These are phyloP conservation scores for Arthrobotrys sphaeroides DNA, from an alignment of 2,329 filamentous ascomycete species.

Conservation along the genomic window DNA sequence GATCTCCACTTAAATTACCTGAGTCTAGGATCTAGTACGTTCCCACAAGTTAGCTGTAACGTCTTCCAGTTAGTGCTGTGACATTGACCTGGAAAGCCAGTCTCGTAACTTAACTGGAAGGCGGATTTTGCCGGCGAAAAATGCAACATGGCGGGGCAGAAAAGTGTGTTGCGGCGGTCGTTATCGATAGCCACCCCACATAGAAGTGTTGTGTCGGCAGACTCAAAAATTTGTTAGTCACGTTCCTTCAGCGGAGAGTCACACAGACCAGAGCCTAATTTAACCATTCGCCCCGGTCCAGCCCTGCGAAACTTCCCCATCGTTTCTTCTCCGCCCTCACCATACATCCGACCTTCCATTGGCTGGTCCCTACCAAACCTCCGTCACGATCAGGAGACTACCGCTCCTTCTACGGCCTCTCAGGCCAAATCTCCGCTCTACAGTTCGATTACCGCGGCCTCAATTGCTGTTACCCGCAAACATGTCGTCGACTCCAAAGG, in stretches of 20 bases:
- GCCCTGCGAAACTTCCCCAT: not conserved
- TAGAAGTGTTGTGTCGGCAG: conserved; percentile 36
- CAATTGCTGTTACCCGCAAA: conserved; percentile 31
- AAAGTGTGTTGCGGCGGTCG: conserved; percentile 6
- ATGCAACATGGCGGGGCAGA: conserved; percentile 21
- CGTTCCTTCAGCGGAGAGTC: not conserved
- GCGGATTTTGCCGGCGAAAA: not conserved
- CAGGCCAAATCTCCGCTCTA: conserved; percentile 46
- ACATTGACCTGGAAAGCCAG: not conserved
- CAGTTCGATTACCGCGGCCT: conserved; percentile 21
- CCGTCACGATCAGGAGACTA: conserved; percentile 51
- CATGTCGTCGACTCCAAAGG: conserved; percentile 40
- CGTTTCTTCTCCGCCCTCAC: not conserved
- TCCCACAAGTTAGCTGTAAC: too few species aligned
- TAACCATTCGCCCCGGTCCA: not conserved
- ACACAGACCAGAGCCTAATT: not conserved
- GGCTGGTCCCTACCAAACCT: conserved; percentile 6
- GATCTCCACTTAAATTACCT: too few species aligned
- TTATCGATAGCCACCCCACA: conserved; percentile 35
- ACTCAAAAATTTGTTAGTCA: conserved; percentile 27
- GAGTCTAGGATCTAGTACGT: too few species aligned
- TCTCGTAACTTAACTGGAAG: not conserved
- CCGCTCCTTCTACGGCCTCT: conserved; percentile 40
- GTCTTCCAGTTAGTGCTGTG: too few species aligned
- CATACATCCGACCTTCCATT: conserved; percentile 5